Conservation (phyloP, 768 basidiomycete species). For the Kwoniella dendrophila region DNA sequence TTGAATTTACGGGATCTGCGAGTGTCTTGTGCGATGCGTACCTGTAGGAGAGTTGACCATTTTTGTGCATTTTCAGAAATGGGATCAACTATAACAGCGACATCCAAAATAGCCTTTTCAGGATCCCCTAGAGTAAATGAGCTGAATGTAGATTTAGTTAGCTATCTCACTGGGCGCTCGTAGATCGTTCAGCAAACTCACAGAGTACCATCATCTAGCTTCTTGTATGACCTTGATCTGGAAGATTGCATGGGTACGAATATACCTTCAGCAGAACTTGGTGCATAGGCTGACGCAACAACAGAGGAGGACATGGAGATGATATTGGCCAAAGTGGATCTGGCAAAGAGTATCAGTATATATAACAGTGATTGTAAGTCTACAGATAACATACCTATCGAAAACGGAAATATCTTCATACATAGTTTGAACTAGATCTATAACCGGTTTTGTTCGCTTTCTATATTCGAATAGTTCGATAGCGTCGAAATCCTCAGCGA, state of each 20-base stretch:
- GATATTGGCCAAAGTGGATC: slow-evolving; percentile 64
- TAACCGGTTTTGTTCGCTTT: slow-evolving; percentile 70
- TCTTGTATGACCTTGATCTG: slow-evolving; percentile 65
- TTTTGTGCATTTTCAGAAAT: slow-evolving; percentile 80
- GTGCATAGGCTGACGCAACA: slow-evolving; percentile 67
- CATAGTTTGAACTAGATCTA: slow-evolving; percentile 66
- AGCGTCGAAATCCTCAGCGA: slow-evolving; percentile 69
- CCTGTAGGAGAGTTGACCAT: slow-evolving; percentile 78
- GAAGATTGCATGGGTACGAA: slow-evolving; percentile 69
- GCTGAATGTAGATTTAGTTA: slow-evolving; percentile 57
- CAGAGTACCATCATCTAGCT: slow-evolving; percentile 68
- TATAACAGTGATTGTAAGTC: not conserved
- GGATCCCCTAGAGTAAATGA: slow-evolving; percentile 71
- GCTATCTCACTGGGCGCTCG: not conserved
- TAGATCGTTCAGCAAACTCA: slow-evolving; percentile 56
- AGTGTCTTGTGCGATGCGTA: slow-evolving; percentile 53
- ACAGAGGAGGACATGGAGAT: slow-evolving; percentile 71
- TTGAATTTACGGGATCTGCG: not conserved
- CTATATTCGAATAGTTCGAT: slow-evolving; percentile 74
- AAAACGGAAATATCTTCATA: slow-evolving; percentile 56
- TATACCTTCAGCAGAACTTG: slow-evolving; percentile 59
- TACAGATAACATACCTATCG: slow-evolving; percentile 58
- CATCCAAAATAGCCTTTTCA: slow-evolving; percentile 67
- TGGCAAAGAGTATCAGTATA: slow-evolving; percentile 48
- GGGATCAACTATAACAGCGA: slow-evolving; percentile 79